These are phyloP conservation scores for Eucalyptus tenuipes DNA, from an alignment of 345 rosid species.

Conservation along the genomic window DNA sequence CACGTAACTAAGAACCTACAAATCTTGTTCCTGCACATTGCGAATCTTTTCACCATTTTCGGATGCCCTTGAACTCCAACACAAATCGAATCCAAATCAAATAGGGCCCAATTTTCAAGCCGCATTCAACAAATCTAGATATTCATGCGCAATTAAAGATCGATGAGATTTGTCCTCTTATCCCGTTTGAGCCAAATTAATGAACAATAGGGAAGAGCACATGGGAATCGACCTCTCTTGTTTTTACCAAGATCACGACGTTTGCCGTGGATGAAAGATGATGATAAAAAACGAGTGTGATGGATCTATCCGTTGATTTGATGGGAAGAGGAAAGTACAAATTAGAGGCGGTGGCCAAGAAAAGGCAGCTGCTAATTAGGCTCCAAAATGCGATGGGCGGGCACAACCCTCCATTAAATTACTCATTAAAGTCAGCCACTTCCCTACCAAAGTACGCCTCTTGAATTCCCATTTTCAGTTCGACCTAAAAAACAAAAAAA, in stretches of 20 bases:
- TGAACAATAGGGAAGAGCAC: background rate
- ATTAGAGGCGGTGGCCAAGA: background rate
- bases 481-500: no score
- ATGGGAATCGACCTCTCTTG: background rate
- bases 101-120: background rate
- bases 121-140: background rate
- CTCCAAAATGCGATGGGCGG: background rate
- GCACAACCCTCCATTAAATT: background rate
- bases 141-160: background rate
- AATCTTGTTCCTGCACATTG: background rate
- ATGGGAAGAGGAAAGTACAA: background rate
- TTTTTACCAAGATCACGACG: background rate
- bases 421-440: background rate
- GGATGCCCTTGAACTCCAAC: background rate
- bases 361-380: background rate
- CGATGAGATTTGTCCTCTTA: background rate
- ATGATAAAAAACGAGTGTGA: background rate
- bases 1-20: background rate
- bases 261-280: background rate
- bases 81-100: background rate
- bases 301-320: background rate
- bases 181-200: background rate
- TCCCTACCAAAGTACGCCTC: background rate
- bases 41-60: background rate
- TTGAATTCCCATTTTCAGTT: background rate